phyloP scores from a whole-genome alignment of 1,139 yeast genomes.

The Kluyveromyces marxianus region DNA sequence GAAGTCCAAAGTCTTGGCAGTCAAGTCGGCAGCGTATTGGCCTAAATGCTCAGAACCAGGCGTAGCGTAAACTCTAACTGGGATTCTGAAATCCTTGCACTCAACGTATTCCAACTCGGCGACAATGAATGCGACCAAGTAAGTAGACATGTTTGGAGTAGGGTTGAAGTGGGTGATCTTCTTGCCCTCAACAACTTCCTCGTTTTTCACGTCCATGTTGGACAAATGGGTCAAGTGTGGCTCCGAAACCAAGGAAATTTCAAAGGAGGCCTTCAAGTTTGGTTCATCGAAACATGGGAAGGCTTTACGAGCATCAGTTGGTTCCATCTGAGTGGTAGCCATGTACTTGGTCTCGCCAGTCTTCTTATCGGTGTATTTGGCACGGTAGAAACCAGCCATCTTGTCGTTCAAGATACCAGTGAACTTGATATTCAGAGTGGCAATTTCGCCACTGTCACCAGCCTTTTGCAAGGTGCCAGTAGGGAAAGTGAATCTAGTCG shows the following conservation, averaged over 20 bases:
- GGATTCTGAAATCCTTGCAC: conserved; percentile 56
- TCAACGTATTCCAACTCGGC: conserved; percentile 77
- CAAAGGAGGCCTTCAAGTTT: conserved; percentile 63
- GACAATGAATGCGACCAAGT: conserved; percentile 71
- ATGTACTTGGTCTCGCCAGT: conserved; percentile 55
- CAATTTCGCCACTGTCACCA: conserved; percentile 19
- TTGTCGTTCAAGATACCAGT: conserved; percentile 66
- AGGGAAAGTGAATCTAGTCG: conserved; percentile 52
- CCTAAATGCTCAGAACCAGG: conserved; percentile 65
- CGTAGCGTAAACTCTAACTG: conserved; percentile 76
- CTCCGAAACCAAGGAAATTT: conserved; percentile 51
- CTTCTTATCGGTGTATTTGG: conserved; percentile 54
- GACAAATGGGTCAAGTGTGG: conserved; percentile 59
- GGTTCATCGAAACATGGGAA: conserved; percentile 85
- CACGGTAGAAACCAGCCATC: conserved; percentile 78
- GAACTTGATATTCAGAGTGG: conserved; percentile 47
- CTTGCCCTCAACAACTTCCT: conserved; percentile 43
- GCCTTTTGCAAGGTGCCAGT: conserved; percentile 37
- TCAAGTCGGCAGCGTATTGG: conserved; percentile 58
- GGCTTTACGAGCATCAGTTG: conserved; percentile 79
- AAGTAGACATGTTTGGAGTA: conserved; percentile 77
- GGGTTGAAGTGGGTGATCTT: conserved; percentile 48
- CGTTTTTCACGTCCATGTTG: conserved; percentile 57
- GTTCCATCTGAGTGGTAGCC: conserved; percentile 81
- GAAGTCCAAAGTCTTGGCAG: conserved; percentile 68